Evolutionary conservation across 2,329 filamentous ascomycete genomes (phyloP), one percentile per base, ranked within the genome.

Genomic region (Microcera coccophila): DNA sequence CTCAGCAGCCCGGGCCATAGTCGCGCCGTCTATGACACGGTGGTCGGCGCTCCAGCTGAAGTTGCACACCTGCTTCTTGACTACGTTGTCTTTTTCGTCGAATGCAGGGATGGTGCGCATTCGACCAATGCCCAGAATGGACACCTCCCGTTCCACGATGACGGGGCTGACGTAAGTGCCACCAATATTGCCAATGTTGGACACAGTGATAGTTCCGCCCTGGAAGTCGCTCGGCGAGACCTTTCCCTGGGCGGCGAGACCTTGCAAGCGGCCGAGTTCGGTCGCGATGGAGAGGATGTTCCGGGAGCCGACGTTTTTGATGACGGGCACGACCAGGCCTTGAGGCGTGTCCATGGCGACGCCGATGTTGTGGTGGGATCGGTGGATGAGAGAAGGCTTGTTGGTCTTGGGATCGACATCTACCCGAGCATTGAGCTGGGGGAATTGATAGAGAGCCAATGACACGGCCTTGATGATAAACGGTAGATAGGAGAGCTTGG

Each of bases 41-140:
- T 98, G 93, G 66, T 97, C 90, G 5, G 91, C 91, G 64, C 87
- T 91, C 91, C 91, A 97, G 68, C 90, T 97, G 57, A 97, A 89
- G 61, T 94, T 90, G 62, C 85, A 84, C 48, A 94, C 78, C 59
- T 94, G 84, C 64, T 82, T 87, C 67, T 80, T 82, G 11, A 90
- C 75, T 11, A 97, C 72, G 21, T 67, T 62, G 65, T 78, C 64
- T 51, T 68, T 58, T 38, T 73, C 74, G 42, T 72, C 76, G 65
- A 97, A 97, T 3, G 88, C 85, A 10, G 93, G 93, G 22, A 95
- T 78, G 2, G 80, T 78, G 56, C 84, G 85, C 64, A 90, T 81
- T 53, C 86, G 82, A 4, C 93, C 93, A 21, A 98, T 75, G 10
- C 91, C 93, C 20, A 98, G 67, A 60, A 98, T 98, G 8, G 88